phyloP scores from a whole-genome alignment of 306 rosid genomes.

The Quercus parvula region DNA sequence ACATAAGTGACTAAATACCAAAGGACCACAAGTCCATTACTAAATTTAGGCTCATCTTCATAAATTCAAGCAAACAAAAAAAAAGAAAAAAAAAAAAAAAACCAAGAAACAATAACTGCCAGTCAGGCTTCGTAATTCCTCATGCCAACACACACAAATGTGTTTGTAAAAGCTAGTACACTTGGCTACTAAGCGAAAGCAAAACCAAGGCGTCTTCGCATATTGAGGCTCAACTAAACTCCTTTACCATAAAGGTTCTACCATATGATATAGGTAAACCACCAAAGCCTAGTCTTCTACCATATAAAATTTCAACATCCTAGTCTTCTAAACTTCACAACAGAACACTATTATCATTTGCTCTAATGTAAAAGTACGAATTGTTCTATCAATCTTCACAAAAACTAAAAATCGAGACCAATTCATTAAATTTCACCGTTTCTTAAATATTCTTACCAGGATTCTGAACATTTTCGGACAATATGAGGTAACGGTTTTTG shows the following conservation, averaged over 20 bases:
- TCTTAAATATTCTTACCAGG: conserved; percentile 37
- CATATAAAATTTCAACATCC: background rate
- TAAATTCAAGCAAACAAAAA: background rate
- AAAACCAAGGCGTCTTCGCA: background rate
- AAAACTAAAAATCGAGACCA: background rate
- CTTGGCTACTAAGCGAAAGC: background rate
- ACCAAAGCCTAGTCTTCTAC: background rate
- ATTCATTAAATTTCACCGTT: background rate
- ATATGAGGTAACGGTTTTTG: conserved; percentile 65
- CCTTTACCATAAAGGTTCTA: background rate
- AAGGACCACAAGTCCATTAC: background rate
- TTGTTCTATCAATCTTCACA: background rate
- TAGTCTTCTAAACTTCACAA: background rate
- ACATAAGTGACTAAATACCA: conserved; percentile 2
- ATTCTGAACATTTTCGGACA: conserved; percentile 63
- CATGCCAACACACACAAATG: background rate
- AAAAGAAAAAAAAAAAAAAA: background rate
- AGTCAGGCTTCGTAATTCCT: background rate
- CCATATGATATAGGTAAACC: background rate
- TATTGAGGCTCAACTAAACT: background rate
- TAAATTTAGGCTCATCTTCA: background rate
- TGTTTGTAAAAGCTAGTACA: background rate
- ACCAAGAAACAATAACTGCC: background rate
- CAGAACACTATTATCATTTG: background rate
- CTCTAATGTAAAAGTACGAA: too few relatives aligned